Conservation (phyloP, 1,284 basidiomycete species). For the Cystobasidiaceae sp. region DNA sequence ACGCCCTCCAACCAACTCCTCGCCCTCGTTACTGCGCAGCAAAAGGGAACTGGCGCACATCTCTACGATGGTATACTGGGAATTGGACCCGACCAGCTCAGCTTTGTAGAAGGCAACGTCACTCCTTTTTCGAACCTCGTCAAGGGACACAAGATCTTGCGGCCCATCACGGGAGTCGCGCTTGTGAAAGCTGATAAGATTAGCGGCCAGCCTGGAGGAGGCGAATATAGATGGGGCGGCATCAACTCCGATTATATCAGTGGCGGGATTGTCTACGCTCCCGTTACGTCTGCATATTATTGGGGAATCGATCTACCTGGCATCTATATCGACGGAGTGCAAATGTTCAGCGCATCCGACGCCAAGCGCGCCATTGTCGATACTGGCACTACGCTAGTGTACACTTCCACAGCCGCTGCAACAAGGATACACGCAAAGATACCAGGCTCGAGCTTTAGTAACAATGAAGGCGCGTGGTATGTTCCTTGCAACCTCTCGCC, state of each 20-base stretch:
- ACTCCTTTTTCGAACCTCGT: constrained; percentile 21
- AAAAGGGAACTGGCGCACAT: constrained; percentile 5
- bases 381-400: constrained; percentile 27
- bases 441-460: constrained; percentile 1
- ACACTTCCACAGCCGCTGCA: background rate
- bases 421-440: constrained; percentile 4
- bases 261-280: constrained; percentile 5
- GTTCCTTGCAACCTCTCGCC: constrained; percentile 21
- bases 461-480: constrained; percentile 23
- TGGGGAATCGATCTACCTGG: constrained; percentile 23
- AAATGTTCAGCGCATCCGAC: background rate
- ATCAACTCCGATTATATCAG: background rate
- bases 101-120: constrained; percentile 22
- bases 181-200: constrained; percentile 6
- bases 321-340: background rate
- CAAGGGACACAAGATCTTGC: constrained; percentile 1
- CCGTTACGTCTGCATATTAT: constrained; percentile 19
- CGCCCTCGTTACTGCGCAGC: constrained; percentile 15
- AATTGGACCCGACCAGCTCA: constrained; percentile 26
- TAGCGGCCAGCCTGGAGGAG: background rate
- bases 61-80: constrained; percentile 22
- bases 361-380: constrained; percentile 20
- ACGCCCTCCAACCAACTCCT: constrained; percentile 1
- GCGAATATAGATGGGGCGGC: constrained; percentile 17
- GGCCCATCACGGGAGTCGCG: constrained; percentile 5